Base-by-base conservation (phyloP, 192 early-diverging fungal genomes). In the Borealophlyctis nickersoniae region DNA sequence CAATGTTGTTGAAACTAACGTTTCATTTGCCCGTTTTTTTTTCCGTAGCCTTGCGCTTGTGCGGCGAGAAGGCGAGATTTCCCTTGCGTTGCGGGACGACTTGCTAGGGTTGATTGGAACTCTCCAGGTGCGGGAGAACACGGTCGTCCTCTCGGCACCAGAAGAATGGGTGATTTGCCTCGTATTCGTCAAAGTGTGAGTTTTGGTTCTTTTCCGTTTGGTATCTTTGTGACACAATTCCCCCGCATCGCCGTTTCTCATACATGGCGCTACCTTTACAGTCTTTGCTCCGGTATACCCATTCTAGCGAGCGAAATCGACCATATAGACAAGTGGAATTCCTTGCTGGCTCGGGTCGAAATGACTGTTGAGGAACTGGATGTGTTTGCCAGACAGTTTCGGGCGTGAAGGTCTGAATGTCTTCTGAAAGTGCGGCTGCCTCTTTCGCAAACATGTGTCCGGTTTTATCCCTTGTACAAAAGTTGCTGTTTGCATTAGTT, bases 131-230 rank as follows among this genome's bases (percentile, higher is more conserved):
- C n/a, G 35, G 19, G 33, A 66, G 28, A 23, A 23, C 1, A 36
- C 33, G 28, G 64, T 48, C 7, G 56, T 66, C 9, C 55, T 39
- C 2, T 23, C 64, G 9, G 19, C 32, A 26, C 19, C 14, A 0
- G 64, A 66, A 58, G 31, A 66, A 48, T 66, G 64, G 64, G 36
- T 61, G 22, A 24, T 62, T 30, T 2, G 36, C 34, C 29, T 36
- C 23, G 30, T 57, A 14, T 58, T 66, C 2, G 7, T 58, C 0
- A 58, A 58, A 58, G 57, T 58, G 57, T 58, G 33, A 1, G 57
- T 34, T 45, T 45, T 7, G 19, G 39, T 45, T 45, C 19, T 7
- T 19, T 13, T 45, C 19, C 39, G 19, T 7, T 19, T 7, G 9
- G 39, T 45, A 13, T 45, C 19, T 13, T 45, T 7, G 39, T 7